Evolutionary conservation across 2,329 filamentous ascomycete species (phyloP).

Genomic region (Emmonsiellopsis sp.): DNA sequence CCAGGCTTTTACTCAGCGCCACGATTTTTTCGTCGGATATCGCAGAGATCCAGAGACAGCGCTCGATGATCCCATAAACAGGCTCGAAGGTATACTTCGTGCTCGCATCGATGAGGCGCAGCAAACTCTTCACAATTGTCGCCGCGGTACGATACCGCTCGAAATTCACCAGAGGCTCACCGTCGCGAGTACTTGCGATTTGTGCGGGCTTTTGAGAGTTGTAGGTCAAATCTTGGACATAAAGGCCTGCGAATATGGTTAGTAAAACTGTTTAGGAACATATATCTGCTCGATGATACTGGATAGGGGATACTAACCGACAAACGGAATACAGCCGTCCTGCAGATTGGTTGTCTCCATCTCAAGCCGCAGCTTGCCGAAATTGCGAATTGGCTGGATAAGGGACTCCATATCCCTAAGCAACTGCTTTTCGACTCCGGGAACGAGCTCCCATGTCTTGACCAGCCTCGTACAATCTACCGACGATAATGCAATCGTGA

Average conservation of each 20-base stretch:
- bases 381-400: slow-evolving; percentile 55
- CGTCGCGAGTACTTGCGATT: slow-evolving; percentile 37
- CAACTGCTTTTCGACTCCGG: slow-evolving; percentile 44
- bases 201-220: slow-evolving; percentile 58
- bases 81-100: slow-evolving; percentile 52
- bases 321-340: slow-evolving; percentile 57
- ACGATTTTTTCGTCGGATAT: slow-evolving; percentile 51
- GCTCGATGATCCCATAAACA: slow-evolving; percentile 49
- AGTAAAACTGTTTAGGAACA: neutral
- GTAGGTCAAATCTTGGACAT: slow-evolving; percentile 58
- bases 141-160: slow-evolving; percentile 58
- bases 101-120: slow-evolving; percentile 55
- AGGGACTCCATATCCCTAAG: slow-evolving; percentile 52
- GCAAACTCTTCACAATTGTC: slow-evolving; percentile 54
- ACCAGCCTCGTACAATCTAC: slow-evolving; percentile 49
- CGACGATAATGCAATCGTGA: slow-evolving; percentile 54
- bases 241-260: slow-evolving; percentile 39
- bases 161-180: slow-evolving; percentile 56
- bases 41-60: slow-evolving; percentile 56
- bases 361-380: slow-evolving; percentile 52
- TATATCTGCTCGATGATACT: neutral
- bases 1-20: slow-evolving; percentile 35
- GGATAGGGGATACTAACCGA: slow-evolving; percentile 37
- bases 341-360: slow-evolving; percentile 54
- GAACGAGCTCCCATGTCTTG: slow-evolving; percentile 51